Evolutionary conservation across 2,329 filamentous ascomycete species (phyloP), one percentile per base, ranked within the genome.

Genomic region (Talaromyces sp.): DNA sequence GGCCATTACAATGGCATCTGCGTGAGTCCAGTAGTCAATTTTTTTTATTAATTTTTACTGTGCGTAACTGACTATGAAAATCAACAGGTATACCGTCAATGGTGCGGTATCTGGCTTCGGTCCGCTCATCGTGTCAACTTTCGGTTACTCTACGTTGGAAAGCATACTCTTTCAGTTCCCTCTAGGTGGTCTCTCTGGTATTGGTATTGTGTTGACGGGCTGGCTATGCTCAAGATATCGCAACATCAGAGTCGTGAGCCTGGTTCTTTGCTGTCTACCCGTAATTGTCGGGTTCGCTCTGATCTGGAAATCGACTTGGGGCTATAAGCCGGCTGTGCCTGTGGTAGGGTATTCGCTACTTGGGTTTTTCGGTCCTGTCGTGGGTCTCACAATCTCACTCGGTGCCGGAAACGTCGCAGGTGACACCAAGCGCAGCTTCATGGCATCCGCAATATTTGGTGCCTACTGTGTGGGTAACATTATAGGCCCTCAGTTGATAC

Each of bases 341-440:
- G 83, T 90, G 0, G 80, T 83, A 0, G 87, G 86, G 0, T 90
- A 89, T 66, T 82, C 83, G 0, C 80, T 90, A 47, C 85, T 85
- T 3, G 86, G 87, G 1, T 86, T 85, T 54, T 89, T 89, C 57
- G 86, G 86, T 2, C 83, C 81, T 0, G 85, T 87, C 0, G 86
- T 87, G 1, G 84, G 81, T 35, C 73, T 81, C 24, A 78, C 77
- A 2, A 80, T 83, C 30, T 74, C 74, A 1, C 63, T 82, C 8
- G 80, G 78, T 0, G 81, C 82, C 80, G 80, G 81, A 4, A 90
- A 90, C 58, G 86, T 89, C 0, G 86, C 86, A 0, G 87, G 87
- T 0, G 81, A 86, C 24, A 89, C 87, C 1, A 90, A 90, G 74
- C 90, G 89, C 77, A 87, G 83, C 61, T 86, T 86, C 61, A 88